These are phyloP conservation scores for Oxytropis ochrocephala DNA, from an alignment of 306 rosid species.

Conservation along the genomic window DNA sequence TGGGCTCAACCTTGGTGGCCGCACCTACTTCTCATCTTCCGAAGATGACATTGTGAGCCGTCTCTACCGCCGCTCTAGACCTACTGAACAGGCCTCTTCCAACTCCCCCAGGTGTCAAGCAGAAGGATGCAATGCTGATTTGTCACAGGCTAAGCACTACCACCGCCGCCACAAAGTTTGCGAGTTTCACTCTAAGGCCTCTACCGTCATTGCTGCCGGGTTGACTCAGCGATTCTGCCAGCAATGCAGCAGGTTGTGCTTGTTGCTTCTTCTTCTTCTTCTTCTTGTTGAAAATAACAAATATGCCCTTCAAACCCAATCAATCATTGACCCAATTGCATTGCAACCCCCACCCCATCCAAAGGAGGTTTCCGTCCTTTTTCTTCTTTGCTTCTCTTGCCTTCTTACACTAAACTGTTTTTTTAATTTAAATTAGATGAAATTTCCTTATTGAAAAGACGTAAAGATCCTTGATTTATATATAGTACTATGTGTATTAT, in stretches of 20 bases:
- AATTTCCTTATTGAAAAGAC: background rate
- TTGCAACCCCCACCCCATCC: background rate
- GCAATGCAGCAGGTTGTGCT: slow-evolving; percentile 91
- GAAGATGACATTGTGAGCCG: slow-evolving; percentile 84
- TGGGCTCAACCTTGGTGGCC: slow-evolving; percentile 87
- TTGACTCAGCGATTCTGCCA: slow-evolving; percentile 99
- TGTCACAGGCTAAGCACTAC: slow-evolving; percentile 88
- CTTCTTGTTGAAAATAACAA: background rate
- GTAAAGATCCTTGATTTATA: background rate
- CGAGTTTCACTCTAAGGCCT: slow-evolving; percentile 91
- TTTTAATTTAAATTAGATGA: background rate
- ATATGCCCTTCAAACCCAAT: slow-evolving; percentile 2
- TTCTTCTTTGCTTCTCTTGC: too few species aligned
- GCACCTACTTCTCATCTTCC: slow-evolving; percentile 69
- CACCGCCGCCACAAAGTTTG: slow-evolving; percentile 98
- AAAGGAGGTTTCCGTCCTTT: slow-evolving; percentile 48
- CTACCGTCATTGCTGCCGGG: slow-evolving; percentile 91
- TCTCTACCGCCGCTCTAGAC: slow-evolving; percentile 71
- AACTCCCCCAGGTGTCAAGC: slow-evolving; percentile 86
- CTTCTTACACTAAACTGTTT: background rate
- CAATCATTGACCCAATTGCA: slow-evolving; percentile 32
- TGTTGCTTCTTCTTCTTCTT: background rate
- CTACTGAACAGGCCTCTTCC: slow-evolving; percentile 26
- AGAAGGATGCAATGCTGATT: slow-evolving; percentile 93
- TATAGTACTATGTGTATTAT: background rate